Percentiles rank a stretch among this genome's conserved stretches.
Evolutionary conservation across 228 moss, liverwort and hornwort species (phyloP).

Genomic region (Sphagnum magellanicum): DNA sequence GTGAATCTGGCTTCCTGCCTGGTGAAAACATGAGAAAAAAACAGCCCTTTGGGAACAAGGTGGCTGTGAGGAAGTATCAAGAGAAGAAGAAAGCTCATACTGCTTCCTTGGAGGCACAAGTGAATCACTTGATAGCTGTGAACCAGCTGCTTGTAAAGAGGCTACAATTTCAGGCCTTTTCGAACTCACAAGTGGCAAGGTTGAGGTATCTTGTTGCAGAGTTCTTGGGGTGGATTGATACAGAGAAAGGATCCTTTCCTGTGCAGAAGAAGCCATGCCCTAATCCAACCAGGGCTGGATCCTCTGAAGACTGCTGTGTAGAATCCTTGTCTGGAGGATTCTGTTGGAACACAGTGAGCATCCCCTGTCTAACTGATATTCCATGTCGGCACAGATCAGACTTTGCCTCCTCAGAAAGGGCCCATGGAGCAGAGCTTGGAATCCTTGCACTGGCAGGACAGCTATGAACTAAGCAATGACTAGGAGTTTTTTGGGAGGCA

Average conservation of each 20-base stretch:
- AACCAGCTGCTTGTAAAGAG: constrained; percentile 78
- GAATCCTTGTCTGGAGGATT: constrained; percentile 21
- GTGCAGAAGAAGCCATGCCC: constrained; percentile 15
- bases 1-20: constrained; percentile 15
- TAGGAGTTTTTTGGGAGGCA: too few species aligned
- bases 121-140: constrained; percentile 67
- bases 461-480: too few species aligned
- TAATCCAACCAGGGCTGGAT: constrained; percentile 9
- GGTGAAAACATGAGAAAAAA: constrained; percentile 29
- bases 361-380: constrained; percentile 47
- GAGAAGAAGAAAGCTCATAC: constrained; percentile 99
- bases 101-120: constrained; percentile 85
- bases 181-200: constrained; percentile 60
- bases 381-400: constrained; percentile 39
- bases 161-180: constrained; percentile 63
- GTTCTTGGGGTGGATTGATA: constrained; percentile 57
- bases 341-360: constrained; percentile 31
- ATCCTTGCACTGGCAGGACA: too few species aligned
- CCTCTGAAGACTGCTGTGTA: constrained; percentile 23
- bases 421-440: too few species aligned
- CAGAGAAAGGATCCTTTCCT: constrained; percentile 39
- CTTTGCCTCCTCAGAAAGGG: not conserved
- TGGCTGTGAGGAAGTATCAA: constrained; percentile 93
- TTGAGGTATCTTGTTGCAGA: constrained; percentile 55
- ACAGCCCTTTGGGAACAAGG: constrained; percentile 86